Base-by-base conservation (phyloP, 495 filamentous ascomycete genomes). In the Daldinia loculata region DNA sequence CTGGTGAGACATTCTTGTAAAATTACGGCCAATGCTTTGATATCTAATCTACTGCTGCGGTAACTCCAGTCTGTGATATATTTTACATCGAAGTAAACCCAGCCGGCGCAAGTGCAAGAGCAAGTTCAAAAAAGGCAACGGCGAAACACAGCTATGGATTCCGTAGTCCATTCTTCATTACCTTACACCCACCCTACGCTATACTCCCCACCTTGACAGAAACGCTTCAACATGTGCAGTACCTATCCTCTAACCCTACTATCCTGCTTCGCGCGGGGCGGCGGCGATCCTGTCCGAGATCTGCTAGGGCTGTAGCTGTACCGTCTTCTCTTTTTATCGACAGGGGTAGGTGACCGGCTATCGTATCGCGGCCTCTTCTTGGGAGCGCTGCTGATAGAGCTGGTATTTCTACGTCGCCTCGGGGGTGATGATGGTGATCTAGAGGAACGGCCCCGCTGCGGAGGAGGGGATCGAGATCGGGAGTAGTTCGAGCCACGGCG, bases 401-500 rank as follows among this genome's bases (percentile, higher is more conserved):
- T 66, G 9, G 65, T 73, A 27, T 63, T 58, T 6, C 66, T 62
- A n/a, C 60, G 65, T 30, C 65, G 64, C 32, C 65, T 50, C 12
- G 68, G 24, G 14, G 63, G 63, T 12, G 74, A 67, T 3, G 69
- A 70, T 22, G 63, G 59, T 11, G 70, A 65, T 6, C 34, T 41
- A 4, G 65, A 29, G 7, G 41, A 26, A 32, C 70, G 70, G 6
- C 65, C 70, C 17, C 64, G 64, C 24, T 67, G 30, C n/a, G 48
- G 1, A 24, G 48, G 70, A 7, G 70, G 59, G 22, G 73, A 70
- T 12, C 63, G 75, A 19, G 75, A 70, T 2, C 61, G 75, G 4
- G 76, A 77, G 43, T 73, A 70, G 53, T 69, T 75, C 3, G 74
- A 63, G 62, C 60, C 70, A 38, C 69, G 68, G 51, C 70, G 69